A percentile compares a stretch with the other conserved stretches of the same genome.
Conservation (phyloP, 495 filamentous ascomycete species). For the Paragyromitra xinjiangensis region DNA sequence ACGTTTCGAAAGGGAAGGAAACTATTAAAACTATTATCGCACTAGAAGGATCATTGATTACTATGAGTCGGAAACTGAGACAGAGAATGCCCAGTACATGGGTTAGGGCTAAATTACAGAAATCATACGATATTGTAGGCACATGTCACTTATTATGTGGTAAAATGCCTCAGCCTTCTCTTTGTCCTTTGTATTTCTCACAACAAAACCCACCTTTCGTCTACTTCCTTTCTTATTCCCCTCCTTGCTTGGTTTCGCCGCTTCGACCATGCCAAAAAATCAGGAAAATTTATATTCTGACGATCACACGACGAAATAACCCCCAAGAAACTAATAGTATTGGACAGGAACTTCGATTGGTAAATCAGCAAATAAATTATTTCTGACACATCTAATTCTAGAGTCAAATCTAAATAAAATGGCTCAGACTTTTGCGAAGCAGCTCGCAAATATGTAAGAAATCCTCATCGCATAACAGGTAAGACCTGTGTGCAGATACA, state of each 20-base stretch:
- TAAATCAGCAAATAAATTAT: slow-evolving; percentile 17
- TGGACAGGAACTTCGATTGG: neutral
- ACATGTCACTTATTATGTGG: slow-evolving; percentile 11
- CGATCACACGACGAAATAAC: slow-evolving; percentile 3
- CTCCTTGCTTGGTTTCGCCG: neutral
- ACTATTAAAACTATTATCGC: neutral
- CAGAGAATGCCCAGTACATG: slow-evolving; percentile 21
- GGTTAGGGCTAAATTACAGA: slow-evolving; percentile 33
- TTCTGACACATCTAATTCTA: slow-evolving; percentile 1
- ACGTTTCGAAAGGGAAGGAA: neutral
- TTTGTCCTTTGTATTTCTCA: slow-evolving; percentile 4
- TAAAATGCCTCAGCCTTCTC: slow-evolving; percentile 37
- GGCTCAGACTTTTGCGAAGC: neutral
- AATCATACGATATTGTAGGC: slow-evolving; percentile 26
- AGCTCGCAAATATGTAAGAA: slow-evolving; percentile 22
- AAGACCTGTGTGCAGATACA: slow-evolving; percentile 14
- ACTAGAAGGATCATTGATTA: slow-evolving; percentile 1
- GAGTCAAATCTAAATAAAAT: slow-evolving; percentile 6
- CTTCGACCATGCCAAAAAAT: slow-evolving; percentile 8
- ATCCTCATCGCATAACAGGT: slow-evolving; percentile 2
- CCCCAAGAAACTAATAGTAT: neutral
- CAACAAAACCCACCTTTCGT: slow-evolving; percentile 1
- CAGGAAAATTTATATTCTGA: neutral
- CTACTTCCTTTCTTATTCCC: neutral
- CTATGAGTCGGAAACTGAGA: slow-evolving; percentile 19